Percentiles rank a stretch among this genome's conserved stretches.
phyloP scores from a whole-genome alignment of 345 rosid species.

The Eucalyptus pumila region DNA sequence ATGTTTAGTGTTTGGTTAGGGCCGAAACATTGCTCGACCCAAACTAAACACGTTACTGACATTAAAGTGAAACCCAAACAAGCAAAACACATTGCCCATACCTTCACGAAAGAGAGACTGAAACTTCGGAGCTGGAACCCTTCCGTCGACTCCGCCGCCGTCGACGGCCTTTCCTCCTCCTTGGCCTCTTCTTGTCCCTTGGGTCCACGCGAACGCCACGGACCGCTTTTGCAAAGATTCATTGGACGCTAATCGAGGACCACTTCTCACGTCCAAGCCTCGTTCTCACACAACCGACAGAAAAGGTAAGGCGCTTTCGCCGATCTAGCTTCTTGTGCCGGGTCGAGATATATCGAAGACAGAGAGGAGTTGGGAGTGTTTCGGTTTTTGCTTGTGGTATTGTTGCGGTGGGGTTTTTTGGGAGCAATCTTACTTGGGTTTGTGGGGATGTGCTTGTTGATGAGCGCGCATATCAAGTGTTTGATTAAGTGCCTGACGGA shows the following conservation, averaged over 20 bases:
- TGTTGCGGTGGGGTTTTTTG: neutral
- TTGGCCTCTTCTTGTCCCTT: no score
- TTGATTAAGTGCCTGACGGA: neutral
- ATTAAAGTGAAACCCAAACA: no score
- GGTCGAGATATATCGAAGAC: neutral
- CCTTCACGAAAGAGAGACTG: no score
- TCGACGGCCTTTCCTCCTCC: no score
- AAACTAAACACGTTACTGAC: no score
- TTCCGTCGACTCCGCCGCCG: no score
- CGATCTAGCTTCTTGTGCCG: neutral
- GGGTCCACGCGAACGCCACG: no score
- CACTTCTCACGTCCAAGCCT: neutral
- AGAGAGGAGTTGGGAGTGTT: neutral
- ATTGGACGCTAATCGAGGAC: neutral
- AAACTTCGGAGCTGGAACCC: no score
- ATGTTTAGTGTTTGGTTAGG: no score
- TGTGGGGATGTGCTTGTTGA: neutral
- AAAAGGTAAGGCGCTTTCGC: neutral
- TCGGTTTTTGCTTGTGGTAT: neutral
- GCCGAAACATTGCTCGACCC: no score
- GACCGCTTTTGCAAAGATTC: neutral
- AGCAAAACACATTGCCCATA: no score
- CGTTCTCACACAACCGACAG: neutral
- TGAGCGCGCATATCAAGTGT: neutral
- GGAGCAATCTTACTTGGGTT: neutral